phyloP scores from a whole-genome alignment of 768 basidiomycete genomes.

The Piloderma croceum region DNA sequence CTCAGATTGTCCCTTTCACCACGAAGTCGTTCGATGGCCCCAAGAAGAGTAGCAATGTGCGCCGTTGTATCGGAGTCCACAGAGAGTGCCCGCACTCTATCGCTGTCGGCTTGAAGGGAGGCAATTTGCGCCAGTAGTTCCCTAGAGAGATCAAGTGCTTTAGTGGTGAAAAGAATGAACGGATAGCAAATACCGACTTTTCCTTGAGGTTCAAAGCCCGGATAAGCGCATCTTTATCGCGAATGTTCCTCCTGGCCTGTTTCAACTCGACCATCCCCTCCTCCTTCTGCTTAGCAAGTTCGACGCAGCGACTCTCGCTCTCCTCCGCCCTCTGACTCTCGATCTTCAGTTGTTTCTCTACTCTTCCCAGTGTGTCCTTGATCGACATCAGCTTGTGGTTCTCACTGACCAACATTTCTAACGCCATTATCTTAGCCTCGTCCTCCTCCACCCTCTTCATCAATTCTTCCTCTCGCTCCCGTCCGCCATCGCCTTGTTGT shows the following conservation, averaged over 20 bases:
- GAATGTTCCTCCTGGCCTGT: slow-evolving; percentile 30
- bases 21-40: slow-evolving; percentile 62
- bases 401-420: slow-evolving; percentile 46
- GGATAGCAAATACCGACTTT: not conserved
- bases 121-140: too few relatives aligned
- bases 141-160: too few relatives aligned
- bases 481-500: slow-evolving; percentile 32
- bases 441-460: slow-evolving; percentile 68
- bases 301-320: slow-evolving; percentile 38
- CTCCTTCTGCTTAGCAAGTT: slow-evolving; percentile 53
- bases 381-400: slow-evolving; percentile 32
- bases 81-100: too few relatives aligned
- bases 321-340: slow-evolving; percentile 37
- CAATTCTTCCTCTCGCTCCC: slow-evolving; percentile 54
- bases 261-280: slow-evolving; percentile 40
- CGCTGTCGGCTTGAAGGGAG: too few relatives aligned
- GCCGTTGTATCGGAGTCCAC: slow-evolving; percentile 31
- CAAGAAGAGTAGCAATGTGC: slow-evolving; percentile 52
- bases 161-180: not conserved
- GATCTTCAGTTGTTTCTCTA: slow-evolving; percentile 35
- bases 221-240: slow-evolving; percentile 17
- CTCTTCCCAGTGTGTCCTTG: slow-evolving; percentile 35
- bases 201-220: slow-evolving; percentile 12
- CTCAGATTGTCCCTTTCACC: slow-evolving; percentile 58
- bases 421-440: slow-evolving; percentile 54